Evolutionary conservation across 176 grass and related monocot genomes (phyloP), one percentile per base, ranked within the genome.

Genomic region (Hsuehochloa calcarea): DNA sequence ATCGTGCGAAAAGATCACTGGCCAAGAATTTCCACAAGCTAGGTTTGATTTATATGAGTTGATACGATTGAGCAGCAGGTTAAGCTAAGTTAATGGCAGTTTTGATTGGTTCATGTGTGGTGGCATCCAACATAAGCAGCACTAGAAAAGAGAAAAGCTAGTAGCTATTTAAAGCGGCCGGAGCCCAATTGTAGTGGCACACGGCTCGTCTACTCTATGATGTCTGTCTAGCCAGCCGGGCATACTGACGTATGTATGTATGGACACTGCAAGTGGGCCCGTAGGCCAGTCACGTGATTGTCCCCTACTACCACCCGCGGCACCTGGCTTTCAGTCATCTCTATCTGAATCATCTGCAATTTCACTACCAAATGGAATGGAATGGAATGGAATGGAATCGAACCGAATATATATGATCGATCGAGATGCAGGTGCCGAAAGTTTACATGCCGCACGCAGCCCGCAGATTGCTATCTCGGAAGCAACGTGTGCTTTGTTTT

Each of bases 111-210:
- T 8, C 59, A 5, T 50, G 44, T 56, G 5, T 37, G 40, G 70
- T 83, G 81, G 23, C 56, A 73, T 83, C 70, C 69, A 17, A 83
- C 27, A 35, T 7, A 45, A 13, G 38, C 54, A 64, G 81, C 81
- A 83, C 81, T 82, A 58, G 39, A 61, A 83, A 80, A 68, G 62
- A 61, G n/a, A n/a, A n/a, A n/a, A n/a, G n/a, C n/a, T n/a, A n/a
- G n/a, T 34, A 50, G 13, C 20, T 27, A 20, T 62, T 10, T 82
- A 69, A 81, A 81, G 31, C 29, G 6, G 35, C 19, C 19, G 5
- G 35, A 20, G 8, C 50, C 5, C 16, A 19, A 19, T 0, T 10
- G 10, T 43, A 43, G 4, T 13, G 2, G 22, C 20, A 47, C 20
- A 47, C 45, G 43, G 43, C 41, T 11, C 10, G 43, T 3, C 9